Conservation (phyloP, 2,329 filamentous ascomycete genomes). For the Cercospora nicotianae region DNA sequence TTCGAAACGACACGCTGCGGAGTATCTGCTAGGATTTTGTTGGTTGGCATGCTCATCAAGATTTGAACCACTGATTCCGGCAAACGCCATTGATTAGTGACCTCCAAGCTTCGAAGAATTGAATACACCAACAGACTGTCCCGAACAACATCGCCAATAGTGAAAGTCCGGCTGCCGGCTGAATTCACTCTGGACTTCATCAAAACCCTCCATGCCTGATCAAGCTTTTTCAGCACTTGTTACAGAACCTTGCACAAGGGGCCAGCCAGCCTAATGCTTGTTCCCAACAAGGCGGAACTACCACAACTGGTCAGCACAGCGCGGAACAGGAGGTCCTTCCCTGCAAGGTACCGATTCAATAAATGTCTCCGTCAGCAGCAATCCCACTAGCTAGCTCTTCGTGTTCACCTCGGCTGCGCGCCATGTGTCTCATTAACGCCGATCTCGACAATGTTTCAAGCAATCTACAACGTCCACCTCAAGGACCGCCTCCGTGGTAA, state of each 20-base stretch:
- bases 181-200: not conserved
- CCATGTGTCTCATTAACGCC: not conserved
- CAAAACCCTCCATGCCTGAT: not conserved
- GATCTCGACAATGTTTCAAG: constrained; percentile 8
- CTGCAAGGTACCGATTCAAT: not conserved
- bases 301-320: not conserved
- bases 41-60: not conserved
- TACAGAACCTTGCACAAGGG: not conserved
- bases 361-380: not conserved
- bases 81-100: not conserved
- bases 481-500: constrained; percentile 13
- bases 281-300: not conserved
- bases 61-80: not conserved
- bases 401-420: not conserved
- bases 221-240: not conserved
- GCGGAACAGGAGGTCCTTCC: not conserved
- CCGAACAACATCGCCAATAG: not conserved
- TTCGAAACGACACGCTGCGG: not conserved
- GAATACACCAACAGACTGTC: not conserved
- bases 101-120: not conserved
- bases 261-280: not conserved
- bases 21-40: not conserved
- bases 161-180: not conserved
- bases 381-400: not conserved
- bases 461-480: constrained; percentile 12